A percentile compares a stretch with the other conserved stretches of the same genome.
These are phyloP conservation scores for Stromatinia cepivora DNA, from an alignment of 2,329 filamentous ascomycete genomes.

Conservation along the genomic window DNA sequence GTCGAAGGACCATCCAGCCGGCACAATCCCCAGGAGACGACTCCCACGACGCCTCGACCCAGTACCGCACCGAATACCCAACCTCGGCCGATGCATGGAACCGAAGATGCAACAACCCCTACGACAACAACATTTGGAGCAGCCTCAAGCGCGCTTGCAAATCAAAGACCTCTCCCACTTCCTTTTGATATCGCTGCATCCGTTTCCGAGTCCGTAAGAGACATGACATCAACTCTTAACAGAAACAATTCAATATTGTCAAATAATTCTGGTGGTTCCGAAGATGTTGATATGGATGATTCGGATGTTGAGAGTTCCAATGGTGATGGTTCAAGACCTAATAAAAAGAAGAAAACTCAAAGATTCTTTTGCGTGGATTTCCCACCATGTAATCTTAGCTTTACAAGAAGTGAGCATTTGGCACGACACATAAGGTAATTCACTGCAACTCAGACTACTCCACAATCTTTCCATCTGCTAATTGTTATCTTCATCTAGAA, in stretches of 20 bases:
- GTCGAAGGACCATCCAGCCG: neutral
- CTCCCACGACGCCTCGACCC: slow-evolving; percentile 54
- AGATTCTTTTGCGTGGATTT: slow-evolving; percentile 96
- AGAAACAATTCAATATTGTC: slow-evolving; percentile 62
- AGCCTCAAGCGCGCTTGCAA: slow-evolving; percentile 41
- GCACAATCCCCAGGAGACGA: slow-evolving; percentile 49
- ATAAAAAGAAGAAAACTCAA: slow-evolving; percentile 95
- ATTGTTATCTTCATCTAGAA: slow-evolving; percentile 53
- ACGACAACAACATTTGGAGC: slow-evolving; percentile 57
- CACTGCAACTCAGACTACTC: neutral
- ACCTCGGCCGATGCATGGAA: slow-evolving; percentile 44
- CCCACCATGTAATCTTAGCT: slow-evolving; percentile 89
- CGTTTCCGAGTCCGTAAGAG: slow-evolving; percentile 51
- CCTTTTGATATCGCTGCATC: slow-evolving; percentile 49
- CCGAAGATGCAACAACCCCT: slow-evolving; percentile 58
- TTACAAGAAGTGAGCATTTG: slow-evolving; percentile 93
- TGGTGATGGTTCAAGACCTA: slow-evolving; percentile 66
- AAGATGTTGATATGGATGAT: slow-evolving; percentile 74
- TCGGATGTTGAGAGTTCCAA: slow-evolving; percentile 61
- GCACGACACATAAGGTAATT: slow-evolving; percentile 86
- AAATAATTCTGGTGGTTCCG: slow-evolving; percentile 59
- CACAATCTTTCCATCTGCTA: slow-evolving; percentile 29
- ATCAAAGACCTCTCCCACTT: slow-evolving; percentile 57
- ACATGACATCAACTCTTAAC: slow-evolving; percentile 46
- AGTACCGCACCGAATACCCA: slow-evolving; percentile 47